Base-by-base conservation (phyloP, 2,329 filamentous ascomycete genomes). In the Xylaria sp. region DNA sequence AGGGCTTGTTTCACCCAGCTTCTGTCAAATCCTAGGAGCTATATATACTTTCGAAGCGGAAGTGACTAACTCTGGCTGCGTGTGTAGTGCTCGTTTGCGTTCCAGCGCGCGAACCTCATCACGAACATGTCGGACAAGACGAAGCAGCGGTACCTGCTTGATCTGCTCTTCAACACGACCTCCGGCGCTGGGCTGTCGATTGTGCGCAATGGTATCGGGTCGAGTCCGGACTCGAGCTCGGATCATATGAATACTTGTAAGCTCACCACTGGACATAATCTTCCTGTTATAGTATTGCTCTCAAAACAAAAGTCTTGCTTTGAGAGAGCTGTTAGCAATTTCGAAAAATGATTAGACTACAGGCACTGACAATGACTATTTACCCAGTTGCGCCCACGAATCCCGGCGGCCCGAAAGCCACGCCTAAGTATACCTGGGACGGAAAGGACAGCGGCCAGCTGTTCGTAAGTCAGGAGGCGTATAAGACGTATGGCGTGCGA, bases 131-230 rank as follows among this genome's bases (percentile, higher is more conserved):
- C 72, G 41, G 77, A 79, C 68, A 75, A 79, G 69, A 76, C 75
- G 15, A 82, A 83, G 73, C 82, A 82, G 74, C 77, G 79, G 12
- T 75, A 80, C 70, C 76, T 82, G 1, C 74, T 85, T 3, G 80
- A 85, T 69, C 75, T 84, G 10, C 80, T 84, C 44, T 84, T 84
- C 77, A 84, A 82, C 73, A 81, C 78, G 7, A 83, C 81, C 1
- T 79, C 79, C 1, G 82, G 82, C 1, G 82, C 83, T 0, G 82
- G 83, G 0, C 80, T 84, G 69, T 80, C 78, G 25, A 84, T 85
- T 65, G 71, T 85, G 28, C 80, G 83, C 52, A 84, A 84, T 73
- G 81, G 83, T 23, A 83, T 85, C 73, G 83, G 83, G 0, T 82
- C 80, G 1, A 81, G 79, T 31, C 79, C 80, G 18, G 80, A 82